Percentiles rank a stretch among this genome's conserved stretches.
phyloP scores from a whole-genome alignment of 805 yeast genomes.

The Phaffomyces antillensis region DNA sequence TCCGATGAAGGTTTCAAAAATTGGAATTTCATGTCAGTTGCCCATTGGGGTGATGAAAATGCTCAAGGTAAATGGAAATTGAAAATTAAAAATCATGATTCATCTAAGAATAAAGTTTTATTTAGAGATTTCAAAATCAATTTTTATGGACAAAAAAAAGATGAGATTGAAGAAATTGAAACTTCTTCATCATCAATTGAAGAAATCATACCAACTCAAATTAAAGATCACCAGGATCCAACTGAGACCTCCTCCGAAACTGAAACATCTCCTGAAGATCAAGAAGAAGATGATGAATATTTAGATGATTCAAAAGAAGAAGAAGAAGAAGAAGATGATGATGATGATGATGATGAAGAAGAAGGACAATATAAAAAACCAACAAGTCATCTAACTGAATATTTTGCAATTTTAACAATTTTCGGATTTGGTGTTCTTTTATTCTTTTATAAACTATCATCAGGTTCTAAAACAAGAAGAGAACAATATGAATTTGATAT shows the following conservation, averaged over 20 bases:
- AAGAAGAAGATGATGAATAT: conserved; percentile 2
- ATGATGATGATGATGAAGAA: conserved; percentile 7
- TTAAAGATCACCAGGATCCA: conserved; percentile 4
- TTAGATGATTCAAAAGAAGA: conserved; percentile 12
- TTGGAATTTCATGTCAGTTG: conserved; percentile 97
- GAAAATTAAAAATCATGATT: conserved; percentile 43
- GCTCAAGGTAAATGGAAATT: conserved; percentile 82
- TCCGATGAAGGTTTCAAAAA: conserved; percentile 52
- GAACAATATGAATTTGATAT: conserved; percentile 29
- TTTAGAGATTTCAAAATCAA: conserved; percentile 70
- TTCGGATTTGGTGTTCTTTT: conserved; percentile 47
- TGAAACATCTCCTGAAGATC: background rate
- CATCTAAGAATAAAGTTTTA: conserved; percentile 28
- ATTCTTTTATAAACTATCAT: conserved; percentile 36
- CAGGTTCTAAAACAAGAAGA: conserved; percentile 34
- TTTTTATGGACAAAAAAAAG: conserved; percentile 69
- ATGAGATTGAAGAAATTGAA: conserved; percentile 20
- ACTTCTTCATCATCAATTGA: conserved; percentile 3
- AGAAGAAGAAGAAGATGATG: conserved; percentile 23
- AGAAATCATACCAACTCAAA: background rate
- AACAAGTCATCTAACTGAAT: conserved; percentile 47
- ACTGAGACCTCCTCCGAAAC: conserved; percentile 9
- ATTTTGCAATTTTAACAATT: conserved; percentile 51
- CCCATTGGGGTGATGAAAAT: conserved; percentile 92
- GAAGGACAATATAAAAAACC: conserved; percentile 33